Evolutionary conservation across 306 rosid genomes (phyloP).

Genomic region (Psophocarpus tetragonolobus): DNA sequence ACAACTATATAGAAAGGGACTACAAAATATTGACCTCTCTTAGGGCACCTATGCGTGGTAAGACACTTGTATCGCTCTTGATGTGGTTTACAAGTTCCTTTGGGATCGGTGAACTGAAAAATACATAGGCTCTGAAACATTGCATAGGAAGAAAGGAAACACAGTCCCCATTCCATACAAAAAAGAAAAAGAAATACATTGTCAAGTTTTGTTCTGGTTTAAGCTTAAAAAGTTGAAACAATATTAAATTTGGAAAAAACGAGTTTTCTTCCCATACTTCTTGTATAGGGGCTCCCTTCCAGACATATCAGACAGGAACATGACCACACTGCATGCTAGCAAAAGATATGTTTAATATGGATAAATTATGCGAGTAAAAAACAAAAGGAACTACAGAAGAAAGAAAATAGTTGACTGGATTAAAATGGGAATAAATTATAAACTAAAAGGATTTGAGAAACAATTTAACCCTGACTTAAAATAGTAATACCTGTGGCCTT

Average conservation of each 20-base stretch:
- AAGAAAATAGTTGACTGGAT: not conserved
- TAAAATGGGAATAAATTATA: not conserved
- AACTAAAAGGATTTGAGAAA: not conserved
- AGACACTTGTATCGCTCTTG: slow-evolving; percentile 84
- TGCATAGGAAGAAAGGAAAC: slow-evolving; percentile 24
- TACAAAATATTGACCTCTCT: slow-evolving; percentile 66
- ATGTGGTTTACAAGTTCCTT: slow-evolving; percentile 82
- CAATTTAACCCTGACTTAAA: slow-evolving; percentile 11
- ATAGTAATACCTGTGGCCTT: not conserved
- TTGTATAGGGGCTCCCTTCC: slow-evolving; percentile 96
- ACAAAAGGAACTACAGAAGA: not conserved
- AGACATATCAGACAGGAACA: slow-evolving; percentile 98
- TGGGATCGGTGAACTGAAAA: slow-evolving; percentile 85
- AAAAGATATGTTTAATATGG: slow-evolving; percentile 55
- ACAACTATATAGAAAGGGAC: slow-evolving; percentile 15
- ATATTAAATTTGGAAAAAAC: slow-evolving; percentile 3
- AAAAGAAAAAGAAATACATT: not conserved
- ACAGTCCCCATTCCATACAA: not conserved
- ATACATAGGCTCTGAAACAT: slow-evolving; percentile 72
- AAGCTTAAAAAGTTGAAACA: slow-evolving; percentile 6
- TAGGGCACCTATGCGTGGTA: slow-evolving; percentile 92
- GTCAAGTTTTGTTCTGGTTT: slow-evolving; percentile 24
- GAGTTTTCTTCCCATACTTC: slow-evolving; percentile 59
- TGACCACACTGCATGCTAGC: slow-evolving; percentile 89
- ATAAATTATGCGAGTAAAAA: slow-evolving; percentile 20